phyloP scores from a whole-genome alignment of 169 alveolate genomes.

The Cryptosporidium xiaoi region DNA sequence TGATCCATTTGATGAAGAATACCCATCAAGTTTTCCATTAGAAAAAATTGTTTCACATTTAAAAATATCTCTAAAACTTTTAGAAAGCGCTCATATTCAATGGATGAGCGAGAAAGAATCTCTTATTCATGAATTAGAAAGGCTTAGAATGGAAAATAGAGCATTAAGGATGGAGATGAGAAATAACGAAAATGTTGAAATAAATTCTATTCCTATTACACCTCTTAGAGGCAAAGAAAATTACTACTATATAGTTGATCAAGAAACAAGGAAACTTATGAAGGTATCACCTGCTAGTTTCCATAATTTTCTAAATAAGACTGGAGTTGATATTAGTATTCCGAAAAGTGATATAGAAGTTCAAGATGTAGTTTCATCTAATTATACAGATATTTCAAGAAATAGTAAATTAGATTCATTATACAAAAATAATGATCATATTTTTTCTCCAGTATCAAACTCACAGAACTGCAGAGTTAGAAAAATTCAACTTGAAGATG shows the following conservation, averaged over 20 bases:
- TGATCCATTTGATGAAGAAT: constrained; percentile 40
- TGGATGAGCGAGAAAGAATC: constrained; percentile 70
- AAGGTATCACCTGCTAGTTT: neutral
- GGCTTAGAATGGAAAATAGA: constrained; percentile 61
- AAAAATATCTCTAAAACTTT: constrained; percentile 14
- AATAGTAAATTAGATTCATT: constrained; percentile 17
- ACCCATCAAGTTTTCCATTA: constrained; percentile 15
- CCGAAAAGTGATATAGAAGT: neutral
- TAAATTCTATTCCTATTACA: constrained; percentile 25
- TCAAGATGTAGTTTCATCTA: neutral
- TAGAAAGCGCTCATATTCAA: constrained; percentile 44
- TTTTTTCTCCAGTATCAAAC: constrained; percentile 10
- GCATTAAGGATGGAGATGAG: constrained; percentile 43
- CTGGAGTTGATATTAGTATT: constrained; percentile 22
- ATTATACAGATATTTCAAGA: neutral
- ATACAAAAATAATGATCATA: neutral
- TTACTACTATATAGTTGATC: constrained; percentile 1
- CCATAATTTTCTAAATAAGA: neutral
- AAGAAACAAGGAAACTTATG: neutral
- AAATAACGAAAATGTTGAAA: constrained; percentile 39
- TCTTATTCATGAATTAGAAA: constrained; percentile 44
- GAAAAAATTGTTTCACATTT: constrained; percentile 40
- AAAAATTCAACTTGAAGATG: constrained; percentile 31
- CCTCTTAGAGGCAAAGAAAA: neutral
- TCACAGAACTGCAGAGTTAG: constrained; percentile 63